Percentiles rank a stretch among this genome's conserved stretches.
phyloP scores from a whole-genome alignment of 2,329 filamentous ascomycete species.

The Cladosporium sp. region DNA sequence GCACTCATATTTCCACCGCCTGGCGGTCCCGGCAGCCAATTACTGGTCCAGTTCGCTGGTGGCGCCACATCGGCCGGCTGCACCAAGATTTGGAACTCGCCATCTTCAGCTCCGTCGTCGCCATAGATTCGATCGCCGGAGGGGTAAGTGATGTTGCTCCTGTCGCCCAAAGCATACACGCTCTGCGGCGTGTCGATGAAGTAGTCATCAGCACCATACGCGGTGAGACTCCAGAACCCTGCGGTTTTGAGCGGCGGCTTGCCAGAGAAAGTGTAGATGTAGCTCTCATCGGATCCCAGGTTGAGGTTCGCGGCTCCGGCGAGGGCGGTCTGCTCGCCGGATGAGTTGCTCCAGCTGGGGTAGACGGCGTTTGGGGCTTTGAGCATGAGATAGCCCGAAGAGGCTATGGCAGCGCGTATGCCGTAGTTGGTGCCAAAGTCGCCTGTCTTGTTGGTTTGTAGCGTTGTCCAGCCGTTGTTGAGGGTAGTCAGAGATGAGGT shows the following conservation, averaged over 20 bases:
- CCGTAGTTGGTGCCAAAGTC: constrained; percentile 21
- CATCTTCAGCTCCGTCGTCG: not conserved
- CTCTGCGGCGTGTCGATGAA: constrained; percentile 22
- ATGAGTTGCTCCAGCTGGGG: constrained; percentile 21
- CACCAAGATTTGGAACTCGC: constrained; percentile 24
- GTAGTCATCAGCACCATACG: constrained; percentile 21
- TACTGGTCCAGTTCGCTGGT: constrained; percentile 26
- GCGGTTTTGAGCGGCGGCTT: constrained; percentile 21
- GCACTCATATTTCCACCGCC: constrained; percentile 9
- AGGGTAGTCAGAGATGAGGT: not conserved
- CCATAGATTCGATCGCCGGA: constrained; percentile 22
- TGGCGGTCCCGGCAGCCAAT: constrained; percentile 21
- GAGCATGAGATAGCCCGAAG: constrained; percentile 22
- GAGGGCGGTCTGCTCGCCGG: not conserved
- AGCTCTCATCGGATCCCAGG: constrained; percentile 20
- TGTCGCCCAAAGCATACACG: constrained; percentile 24
- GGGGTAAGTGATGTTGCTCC: constrained; percentile 24
- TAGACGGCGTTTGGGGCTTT: constrained; percentile 22
- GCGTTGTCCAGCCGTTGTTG: constrained; percentile 23
- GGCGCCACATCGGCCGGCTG: constrained; percentile 23
- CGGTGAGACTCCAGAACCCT: constrained; percentile 27
- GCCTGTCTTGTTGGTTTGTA: constrained; percentile 16
- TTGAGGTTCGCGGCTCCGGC: constrained; percentile 1
- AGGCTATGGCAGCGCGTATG: constrained; percentile 19
- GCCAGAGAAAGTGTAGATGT: constrained; percentile 25